Conservation (phyloP, 208 protist species). For the Wallacemonas sp. region DNA sequence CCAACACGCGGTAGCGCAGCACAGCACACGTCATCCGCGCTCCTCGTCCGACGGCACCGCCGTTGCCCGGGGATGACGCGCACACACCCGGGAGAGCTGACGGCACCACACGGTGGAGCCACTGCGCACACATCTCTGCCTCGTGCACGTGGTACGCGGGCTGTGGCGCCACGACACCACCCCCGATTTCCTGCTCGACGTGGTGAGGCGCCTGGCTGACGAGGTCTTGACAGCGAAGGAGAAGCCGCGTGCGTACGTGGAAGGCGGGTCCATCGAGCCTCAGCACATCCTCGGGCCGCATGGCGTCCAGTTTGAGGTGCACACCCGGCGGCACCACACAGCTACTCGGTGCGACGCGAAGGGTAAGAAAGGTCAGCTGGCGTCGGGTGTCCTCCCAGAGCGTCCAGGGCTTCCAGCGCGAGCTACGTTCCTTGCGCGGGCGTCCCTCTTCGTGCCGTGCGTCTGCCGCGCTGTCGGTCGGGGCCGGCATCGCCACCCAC, state of each 20-base stretch:
- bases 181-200: too few species aligned
- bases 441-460: background rate
- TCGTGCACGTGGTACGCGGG: constrained; percentile 8
- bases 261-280: constrained; percentile 40
- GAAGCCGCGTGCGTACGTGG: background rate
- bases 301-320: constrained; percentile 18
- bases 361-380: constrained; percentile 28
- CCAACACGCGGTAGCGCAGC: constrained; percentile 42
- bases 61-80: too few species aligned
- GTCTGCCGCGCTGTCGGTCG: background rate
- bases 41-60: too few species aligned
- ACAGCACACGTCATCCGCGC: too few species aligned
- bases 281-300: constrained; percentile 17
- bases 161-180: background rate
- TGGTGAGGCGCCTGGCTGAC: too few species aligned
- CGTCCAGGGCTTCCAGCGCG: constrained; percentile 16
- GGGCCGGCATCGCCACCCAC: background rate
- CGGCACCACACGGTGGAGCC: background rate
- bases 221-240: background rate
- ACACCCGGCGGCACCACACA: constrained; percentile 6
- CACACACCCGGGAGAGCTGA: too few species aligned
- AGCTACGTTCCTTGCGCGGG: background rate
- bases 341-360: background rate
- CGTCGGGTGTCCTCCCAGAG: constrained; percentile 39
- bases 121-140: constrained; percentile 9